Percentiles rank a stretch among this genome's conserved stretches.
Conservation (phyloP, 305 asterid species). For the Ilex paraguariensis region DNA sequence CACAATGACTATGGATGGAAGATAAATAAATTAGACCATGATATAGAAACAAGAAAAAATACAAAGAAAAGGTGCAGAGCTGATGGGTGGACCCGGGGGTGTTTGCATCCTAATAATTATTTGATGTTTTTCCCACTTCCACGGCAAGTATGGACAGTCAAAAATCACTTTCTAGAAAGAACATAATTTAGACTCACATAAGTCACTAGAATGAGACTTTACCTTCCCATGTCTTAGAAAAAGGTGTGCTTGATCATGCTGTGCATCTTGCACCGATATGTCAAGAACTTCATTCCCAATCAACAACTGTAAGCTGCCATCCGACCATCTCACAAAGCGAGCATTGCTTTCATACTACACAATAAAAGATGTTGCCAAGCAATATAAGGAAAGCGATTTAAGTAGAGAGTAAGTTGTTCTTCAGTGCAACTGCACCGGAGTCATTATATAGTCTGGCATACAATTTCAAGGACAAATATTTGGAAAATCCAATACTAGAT, state of each 20-base stretch:
- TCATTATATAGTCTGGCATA: too few relatives aligned
- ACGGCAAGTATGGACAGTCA: too few relatives aligned
- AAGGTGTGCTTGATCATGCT: conserved; percentile 94
- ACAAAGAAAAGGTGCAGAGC: too few relatives aligned
- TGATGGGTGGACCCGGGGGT: too few relatives aligned
- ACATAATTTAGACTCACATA: not conserved
- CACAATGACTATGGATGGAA: too few relatives aligned
- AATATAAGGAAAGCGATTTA: not conserved
- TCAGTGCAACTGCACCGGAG: not conserved
- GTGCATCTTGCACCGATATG: conserved; percentile 92
- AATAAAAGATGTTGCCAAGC: conserved; percentile 1
- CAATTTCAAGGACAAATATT: too few relatives aligned
- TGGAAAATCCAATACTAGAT: too few relatives aligned
- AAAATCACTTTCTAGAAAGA: too few relatives aligned
- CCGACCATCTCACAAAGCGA: conserved; percentile 80
- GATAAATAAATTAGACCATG: too few relatives aligned
- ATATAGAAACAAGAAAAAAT: too few relatives aligned
- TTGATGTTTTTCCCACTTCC: too few relatives aligned
- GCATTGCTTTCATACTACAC: conserved; percentile 69
- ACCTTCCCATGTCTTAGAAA: conserved; percentile 95
- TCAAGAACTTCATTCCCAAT: conserved; percentile 99
- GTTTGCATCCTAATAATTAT: too few relatives aligned
- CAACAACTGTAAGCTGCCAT: conserved; percentile 72
- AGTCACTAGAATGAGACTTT: not conserved
- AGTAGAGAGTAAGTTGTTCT: not conserved